A percentile compares a stretch with the other conserved stretches of the same genome.
Conservation (phyloP, 2,329 filamentous ascomycete species). For the Drechslera avenae region DNA sequence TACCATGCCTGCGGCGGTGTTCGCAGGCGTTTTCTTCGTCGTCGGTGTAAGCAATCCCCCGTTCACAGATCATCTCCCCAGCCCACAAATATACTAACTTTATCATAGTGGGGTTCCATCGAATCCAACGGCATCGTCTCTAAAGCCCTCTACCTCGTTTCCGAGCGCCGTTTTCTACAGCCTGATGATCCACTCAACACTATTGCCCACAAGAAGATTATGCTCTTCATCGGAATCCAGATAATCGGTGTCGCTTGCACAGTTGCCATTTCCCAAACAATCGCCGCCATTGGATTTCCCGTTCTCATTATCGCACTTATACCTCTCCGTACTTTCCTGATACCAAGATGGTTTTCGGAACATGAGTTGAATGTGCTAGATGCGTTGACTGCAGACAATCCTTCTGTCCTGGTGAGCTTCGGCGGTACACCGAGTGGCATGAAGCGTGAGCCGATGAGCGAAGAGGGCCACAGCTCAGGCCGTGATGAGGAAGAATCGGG, state of each 20-base stretch:
- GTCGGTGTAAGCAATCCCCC: slow-evolving; percentile 51
- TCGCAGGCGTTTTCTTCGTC: slow-evolving; percentile 61
- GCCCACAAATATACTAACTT: background rate
- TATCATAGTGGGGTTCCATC: slow-evolving; percentile 48
- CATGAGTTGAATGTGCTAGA: slow-evolving; percentile 58
- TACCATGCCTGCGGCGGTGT: slow-evolving; percentile 58
- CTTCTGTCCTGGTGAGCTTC: slow-evolving; percentile 58
- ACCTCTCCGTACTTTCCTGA: slow-evolving; percentile 56
- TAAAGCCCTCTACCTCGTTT: slow-evolving; percentile 55
- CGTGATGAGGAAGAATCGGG: slow-evolving; percentile 17
- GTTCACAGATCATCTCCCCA: background rate
- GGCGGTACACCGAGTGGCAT: slow-evolving; percentile 52
- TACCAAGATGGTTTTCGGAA: slow-evolving; percentile 57
- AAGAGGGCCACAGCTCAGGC: background rate
- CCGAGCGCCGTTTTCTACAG: slow-evolving; percentile 55
- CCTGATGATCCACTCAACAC: slow-evolving; percentile 53
- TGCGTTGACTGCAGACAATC: slow-evolving; percentile 57
- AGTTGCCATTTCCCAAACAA: slow-evolving; percentile 62
- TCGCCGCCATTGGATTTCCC: slow-evolving; percentile 63
- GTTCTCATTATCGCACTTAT: slow-evolving; percentile 61
- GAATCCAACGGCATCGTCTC: slow-evolving; percentile 56
- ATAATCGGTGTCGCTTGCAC: slow-evolving; percentile 55
- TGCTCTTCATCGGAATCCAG: slow-evolving; percentile 57
- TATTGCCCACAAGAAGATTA: slow-evolving; percentile 53
- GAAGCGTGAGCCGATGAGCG: slow-evolving; percentile 19